Evolutionary conservation across 331 rosid genomes (phyloP).

Genomic region (Cucumis variabilis): DNA sequence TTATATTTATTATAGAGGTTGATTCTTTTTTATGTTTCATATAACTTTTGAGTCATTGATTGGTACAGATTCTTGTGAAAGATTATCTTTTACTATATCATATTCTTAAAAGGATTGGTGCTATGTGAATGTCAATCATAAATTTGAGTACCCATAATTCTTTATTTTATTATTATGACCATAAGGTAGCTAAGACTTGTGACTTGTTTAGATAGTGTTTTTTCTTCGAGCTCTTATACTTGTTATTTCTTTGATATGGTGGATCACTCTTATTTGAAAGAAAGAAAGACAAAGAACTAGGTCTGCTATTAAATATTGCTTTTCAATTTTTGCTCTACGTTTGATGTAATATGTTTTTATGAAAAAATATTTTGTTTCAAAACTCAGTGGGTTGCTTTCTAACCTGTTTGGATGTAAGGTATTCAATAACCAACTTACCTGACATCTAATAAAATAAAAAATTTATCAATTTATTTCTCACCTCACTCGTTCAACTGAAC

Average conservation of each 20-base stretch:
- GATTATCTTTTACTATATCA: not conserved
- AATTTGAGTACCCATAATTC: not conserved
- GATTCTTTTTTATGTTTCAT: not conserved
- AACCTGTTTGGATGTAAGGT: not conserved
- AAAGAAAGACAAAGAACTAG: not conserved
- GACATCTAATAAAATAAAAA: not conserved
- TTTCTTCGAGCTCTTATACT: not conserved
- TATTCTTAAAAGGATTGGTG: not conserved
- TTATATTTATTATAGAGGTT: not conserved
- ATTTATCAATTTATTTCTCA: too few species aligned
- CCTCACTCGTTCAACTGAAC: too few species aligned
- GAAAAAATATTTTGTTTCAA: not conserved
- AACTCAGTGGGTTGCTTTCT: not conserved
- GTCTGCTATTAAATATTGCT: not conserved
- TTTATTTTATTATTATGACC: not conserved
- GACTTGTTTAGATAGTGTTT: not conserved
- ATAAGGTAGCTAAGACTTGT: not conserved
- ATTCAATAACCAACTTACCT: not conserved
- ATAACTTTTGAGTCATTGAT: not conserved
- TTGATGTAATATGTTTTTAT: not conserved
- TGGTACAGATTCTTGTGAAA: not conserved
- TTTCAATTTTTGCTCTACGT: not conserved
- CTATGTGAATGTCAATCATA: not conserved
- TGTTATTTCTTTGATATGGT: not conserved
- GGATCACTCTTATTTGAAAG: constrained; percentile 22